Base-by-base conservation (phyloP, 495 filamentous ascomycete species). In the Aspergillus steynii region DNA sequence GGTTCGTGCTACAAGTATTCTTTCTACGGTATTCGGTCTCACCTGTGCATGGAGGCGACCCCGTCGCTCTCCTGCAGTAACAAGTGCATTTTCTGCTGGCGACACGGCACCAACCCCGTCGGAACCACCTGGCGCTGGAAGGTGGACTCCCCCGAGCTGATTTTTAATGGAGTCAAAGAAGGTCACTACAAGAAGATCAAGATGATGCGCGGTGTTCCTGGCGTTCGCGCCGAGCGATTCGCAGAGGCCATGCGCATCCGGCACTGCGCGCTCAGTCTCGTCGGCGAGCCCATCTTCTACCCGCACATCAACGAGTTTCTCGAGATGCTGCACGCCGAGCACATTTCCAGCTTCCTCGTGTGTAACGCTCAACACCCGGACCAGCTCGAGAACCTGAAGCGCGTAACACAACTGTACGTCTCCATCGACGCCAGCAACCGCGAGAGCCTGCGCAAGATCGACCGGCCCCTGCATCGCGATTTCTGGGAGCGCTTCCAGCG, bases 11-110 rank as follows among this genome's bases (percentile, higher is more conserved):
- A 98, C 82, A 98, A 98, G 72, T 96, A 82, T 73, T 93, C 90
- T 6, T 97, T 98, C 77, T 98, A 98, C 74, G 94, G 93, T 61
- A 98, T 98, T 69, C 84, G 87, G 58, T 97, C 93, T 1, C 94
- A 98, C 66, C 86, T 95, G 48, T 98, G 94, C 78, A 98, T 98
- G 94, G 94, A 98, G 76, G 91, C 93, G 4, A 98, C 94, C 0
- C 94, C 94, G 0, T 96, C 93, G 1, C 84, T 98, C 20, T 96
- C 91, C 15, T 98, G 94, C 82, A 93, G 89, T 66, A 98, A 98
- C 74, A 98, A 98, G 72, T 98, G 94, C 75, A 90, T 98, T 69
- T 98, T 98, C 77, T 98, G 94, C 82, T 98, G 94, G 94, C 88
- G 94, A 12, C 94, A 97, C 69, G 94, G 94, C 49, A 98, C 94